These are phyloP conservation scores for barrel medic (Medicago truncatula) DNA, from an alignment of 306 rosid genomes.

Conservation along the genomic window MtrunA17r5.0-ANR NC_053045.1:3019001-3019500, in stretches of 20 bases:
- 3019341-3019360: not conserved
- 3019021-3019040: too few relatives aligned
- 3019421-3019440: slow-evolving; percentile 49
- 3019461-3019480: slow-evolving; percentile 55
- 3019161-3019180: slow-evolving; percentile 69
- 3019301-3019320: too few relatives aligned
- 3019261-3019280: slow-evolving; percentile 42
- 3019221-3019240: slow-evolving; percentile 72
- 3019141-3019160: slow-evolving; percentile 68
- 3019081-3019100: slow-evolving; percentile 41
- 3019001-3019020: too few relatives aligned
- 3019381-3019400: slow-evolving; percentile 44
- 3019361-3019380: slow-evolving; percentile 33
- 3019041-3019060: too few relatives aligned
- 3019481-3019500: slow-evolving; percentile 50
- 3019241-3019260: slow-evolving; percentile 64
- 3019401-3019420: slow-evolving; percentile 47
- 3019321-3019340: too few relatives aligned
- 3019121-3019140: slow-evolving; percentile 46
- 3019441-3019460: slow-evolving; percentile 46
- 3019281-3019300: too few relatives aligned
- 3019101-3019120: slow-evolving; percentile 42
- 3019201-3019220: slow-evolving; percentile 75
- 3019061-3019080: not conserved
- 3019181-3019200: slow-evolving; percentile 81